phyloP scores from a whole-genome alignment of 2,329 filamentous ascomycete genomes.

The Orbilia blumenaviensis region DNA sequence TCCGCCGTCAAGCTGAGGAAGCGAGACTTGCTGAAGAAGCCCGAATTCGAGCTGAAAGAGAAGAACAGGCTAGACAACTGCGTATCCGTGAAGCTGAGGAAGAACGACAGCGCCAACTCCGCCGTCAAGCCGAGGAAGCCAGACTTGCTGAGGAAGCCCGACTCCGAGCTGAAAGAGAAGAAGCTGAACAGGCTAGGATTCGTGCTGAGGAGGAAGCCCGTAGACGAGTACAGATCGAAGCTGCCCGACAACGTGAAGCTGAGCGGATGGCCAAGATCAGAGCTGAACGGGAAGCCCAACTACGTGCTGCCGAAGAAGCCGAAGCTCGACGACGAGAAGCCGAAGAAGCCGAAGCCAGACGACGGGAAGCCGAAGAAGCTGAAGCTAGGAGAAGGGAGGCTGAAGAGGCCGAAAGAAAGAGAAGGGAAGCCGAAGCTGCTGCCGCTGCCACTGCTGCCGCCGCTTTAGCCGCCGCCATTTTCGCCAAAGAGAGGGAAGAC shows the following conservation, averaged over 20 bases:
- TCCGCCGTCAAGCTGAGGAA: slow-evolving; percentile 22
- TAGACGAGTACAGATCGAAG: slow-evolving; percentile 21
- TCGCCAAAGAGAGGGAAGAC: slow-evolving; percentile 35
- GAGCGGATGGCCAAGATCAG: slow-evolving; percentile 17
- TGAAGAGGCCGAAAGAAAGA: slow-evolving; percentile 13
- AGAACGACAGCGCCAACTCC: too few relatives aligned
- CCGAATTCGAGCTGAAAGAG: slow-evolving; percentile 13
- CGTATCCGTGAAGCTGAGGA: slow-evolving; percentile 28
- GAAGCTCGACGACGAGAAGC: background rate
- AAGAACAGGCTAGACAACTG: slow-evolving; percentile 14
- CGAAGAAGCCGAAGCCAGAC: background rate
- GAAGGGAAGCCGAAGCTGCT: slow-evolving; percentile 22
- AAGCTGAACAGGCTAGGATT: background rate
- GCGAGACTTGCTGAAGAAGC: slow-evolving; percentile 32
- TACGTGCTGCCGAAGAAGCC: slow-evolving; percentile 23
- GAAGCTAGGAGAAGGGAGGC: background rate
- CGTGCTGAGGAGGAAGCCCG: slow-evolving; percentile 47
- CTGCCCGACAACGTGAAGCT: slow-evolving; percentile 43
- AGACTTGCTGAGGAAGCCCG: slow-evolving; percentile 29
- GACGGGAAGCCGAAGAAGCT: background rate
- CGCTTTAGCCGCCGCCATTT: slow-evolving; percentile 2
- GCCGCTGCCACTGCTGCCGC: slow-evolving; percentile 30
- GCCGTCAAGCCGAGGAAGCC: slow-evolving; percentile 26
- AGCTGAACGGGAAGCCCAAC: slow-evolving; percentile 25
- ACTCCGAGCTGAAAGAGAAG: background rate